Percentiles rank a stretch among this genome's conserved stretches.
These are phyloP conservation scores for Pythium sukuiense DNA, from an alignment of 352 stramenopile genomes.

Conservation along the genomic window DNA sequence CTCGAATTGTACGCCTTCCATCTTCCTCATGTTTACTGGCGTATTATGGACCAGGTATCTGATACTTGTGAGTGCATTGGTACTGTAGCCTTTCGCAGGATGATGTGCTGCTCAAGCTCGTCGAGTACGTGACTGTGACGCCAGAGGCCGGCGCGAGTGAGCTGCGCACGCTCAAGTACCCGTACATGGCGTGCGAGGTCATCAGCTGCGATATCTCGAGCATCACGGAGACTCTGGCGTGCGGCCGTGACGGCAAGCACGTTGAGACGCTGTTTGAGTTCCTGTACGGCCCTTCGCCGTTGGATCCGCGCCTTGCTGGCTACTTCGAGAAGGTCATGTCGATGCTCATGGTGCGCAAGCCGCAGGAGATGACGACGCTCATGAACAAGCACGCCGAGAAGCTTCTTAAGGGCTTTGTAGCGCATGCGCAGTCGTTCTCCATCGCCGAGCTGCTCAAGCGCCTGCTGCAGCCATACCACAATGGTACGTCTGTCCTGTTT, in stretches of 20 bases:
- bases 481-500: conserved; percentile 27
- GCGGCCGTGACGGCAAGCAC: conserved; percentile 50
- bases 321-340: conserved; percentile 97
- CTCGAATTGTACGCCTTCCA: conserved; percentile 87
- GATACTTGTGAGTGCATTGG: conserved; percentile 2
- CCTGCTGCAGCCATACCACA: conserved; percentile 81
- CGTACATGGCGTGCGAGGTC: conserved; percentile 98
- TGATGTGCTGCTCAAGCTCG: conserved; percentile 58
- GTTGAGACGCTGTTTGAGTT: conserved; percentile 93
- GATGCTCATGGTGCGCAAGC: conserved; percentile 88
- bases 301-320: conserved; percentile 93
- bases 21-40: neutral
- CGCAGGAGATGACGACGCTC: conserved; percentile 79
- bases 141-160: conserved; percentile 55
- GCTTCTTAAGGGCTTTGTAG: conserved; percentile 65
- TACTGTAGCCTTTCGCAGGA: conserved; percentile 68
- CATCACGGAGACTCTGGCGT: conserved; percentile 92
- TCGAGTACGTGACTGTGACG: conserved; percentile 73
- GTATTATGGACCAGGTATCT: neutral
- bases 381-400: conserved; percentile 84
- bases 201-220: conserved; percentile 96
- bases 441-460: conserved; percentile 83
- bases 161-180: conserved; percentile 88
- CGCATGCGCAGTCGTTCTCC: conserved; percentile 73
- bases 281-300: conserved; percentile 68